Evolutionary conservation across 441 rosid species (phyloP).

Genomic region (Corymbia citriodora): DNA sequence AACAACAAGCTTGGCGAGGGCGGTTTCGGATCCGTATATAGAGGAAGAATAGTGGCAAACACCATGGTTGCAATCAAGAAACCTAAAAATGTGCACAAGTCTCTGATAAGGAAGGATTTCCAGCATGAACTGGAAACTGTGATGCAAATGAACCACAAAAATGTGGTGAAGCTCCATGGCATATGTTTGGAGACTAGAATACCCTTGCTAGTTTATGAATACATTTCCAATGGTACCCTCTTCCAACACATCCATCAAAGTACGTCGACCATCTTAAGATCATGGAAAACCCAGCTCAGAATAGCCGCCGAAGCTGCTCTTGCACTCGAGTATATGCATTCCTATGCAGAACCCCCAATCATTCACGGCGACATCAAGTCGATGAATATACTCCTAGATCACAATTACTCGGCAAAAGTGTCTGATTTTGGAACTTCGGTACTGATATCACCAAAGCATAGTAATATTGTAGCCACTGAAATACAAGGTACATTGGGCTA

Average conservation of each 20-base stretch:
- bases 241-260: neutral
- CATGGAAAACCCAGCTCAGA: neutral
- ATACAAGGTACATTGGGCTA: neutral
- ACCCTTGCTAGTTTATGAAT: neutral
- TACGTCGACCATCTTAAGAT: neutral
- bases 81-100: neutral
- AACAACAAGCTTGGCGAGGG: neutral
- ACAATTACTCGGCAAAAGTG: neutral
- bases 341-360: neutral
- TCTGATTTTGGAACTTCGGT: neutral
- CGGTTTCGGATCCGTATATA: neutral
- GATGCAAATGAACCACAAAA: neutral
- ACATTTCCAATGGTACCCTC: neutral
- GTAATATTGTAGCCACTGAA: neutral
- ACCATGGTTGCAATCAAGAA: neutral
- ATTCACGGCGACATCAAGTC: neutral
- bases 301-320: neutral
- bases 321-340: neutral
- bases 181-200: neutral
- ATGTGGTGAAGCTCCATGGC: neutral
- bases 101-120: fast-evolving
- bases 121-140: neutral
- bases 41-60: neutral
- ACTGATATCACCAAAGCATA: neutral
- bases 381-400: neutral